Evolutionary conservation across 108 stramenopile genomes (phyloP).

Genomic region (Fistulifera solaris): DNA sequence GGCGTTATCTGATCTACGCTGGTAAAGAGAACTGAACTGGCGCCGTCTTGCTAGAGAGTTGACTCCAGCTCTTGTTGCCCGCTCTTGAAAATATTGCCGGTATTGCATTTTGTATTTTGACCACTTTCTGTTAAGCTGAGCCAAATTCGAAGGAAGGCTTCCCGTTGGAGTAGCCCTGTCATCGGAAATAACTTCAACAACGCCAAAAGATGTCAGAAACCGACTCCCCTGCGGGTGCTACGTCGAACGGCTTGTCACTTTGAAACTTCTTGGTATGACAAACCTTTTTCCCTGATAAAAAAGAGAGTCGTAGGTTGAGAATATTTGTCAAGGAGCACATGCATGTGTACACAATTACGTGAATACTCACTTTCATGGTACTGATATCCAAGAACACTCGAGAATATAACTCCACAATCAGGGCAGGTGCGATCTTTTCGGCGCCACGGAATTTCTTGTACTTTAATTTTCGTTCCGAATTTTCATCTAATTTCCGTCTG

Average conservation of each 20-base stretch:
- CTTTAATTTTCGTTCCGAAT: not conserved
- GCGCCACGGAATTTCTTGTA: conserved; percentile 25
- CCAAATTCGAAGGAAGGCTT: not conserved
- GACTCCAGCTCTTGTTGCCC: no score
- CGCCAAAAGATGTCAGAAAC: conserved; percentile 55
- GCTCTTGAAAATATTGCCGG: no score
- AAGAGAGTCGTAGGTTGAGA: no score
- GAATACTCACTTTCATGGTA: conserved; percentile 33
- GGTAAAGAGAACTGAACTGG: no score
- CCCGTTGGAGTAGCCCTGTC: conserved; percentile 29
- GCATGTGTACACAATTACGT: not conserved
- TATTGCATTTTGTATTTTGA: no score
- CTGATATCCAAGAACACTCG: conserved; percentile 23
- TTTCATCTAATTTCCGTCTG: conserved; percentile 1
- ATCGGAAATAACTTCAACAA: conserved; percentile 67
- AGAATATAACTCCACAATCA: conserved; percentile 35
- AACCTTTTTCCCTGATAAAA: conserved; percentile 16
- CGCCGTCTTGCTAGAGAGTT: no score
- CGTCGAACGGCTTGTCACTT: no score
- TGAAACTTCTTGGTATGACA: conserved; percentile 5
- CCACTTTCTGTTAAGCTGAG: not conserved
- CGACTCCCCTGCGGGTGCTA: conserved; percentile 11
- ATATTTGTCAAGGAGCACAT: no score
- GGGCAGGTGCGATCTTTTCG: conserved; percentile 36
- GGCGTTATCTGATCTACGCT: no score